A percentile compares a stretch with the other conserved stretches of the same genome.
phyloP scores from a whole-genome alignment of 139 green algal species.

The Chlamydomonas incerta region DNA sequence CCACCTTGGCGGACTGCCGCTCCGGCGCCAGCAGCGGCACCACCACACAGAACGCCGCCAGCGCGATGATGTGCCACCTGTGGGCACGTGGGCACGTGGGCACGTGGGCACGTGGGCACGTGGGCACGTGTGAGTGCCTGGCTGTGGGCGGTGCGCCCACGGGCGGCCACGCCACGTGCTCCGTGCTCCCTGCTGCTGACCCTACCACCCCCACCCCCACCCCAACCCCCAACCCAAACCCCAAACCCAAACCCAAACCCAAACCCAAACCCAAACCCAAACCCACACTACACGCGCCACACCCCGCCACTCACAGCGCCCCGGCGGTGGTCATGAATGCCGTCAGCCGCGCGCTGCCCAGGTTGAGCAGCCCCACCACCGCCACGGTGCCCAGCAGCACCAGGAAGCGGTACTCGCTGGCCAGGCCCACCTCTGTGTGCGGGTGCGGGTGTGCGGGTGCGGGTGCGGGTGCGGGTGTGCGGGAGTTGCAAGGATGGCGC shows the following conservation, averaged over 20 bases:
- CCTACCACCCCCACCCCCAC: background rate
- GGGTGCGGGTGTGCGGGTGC: too few species aligned
- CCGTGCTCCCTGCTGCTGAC: too few species aligned
- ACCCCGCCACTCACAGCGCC: background rate
- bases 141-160: too few species aligned
- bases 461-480: too few species aligned
- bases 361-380: constrained; percentile 31
- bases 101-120: too few species aligned
- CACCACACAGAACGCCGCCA: constrained; percentile 19
- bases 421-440: background rate
- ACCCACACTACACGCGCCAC: background rate
- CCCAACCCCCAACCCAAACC: background rate
- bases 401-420: background rate
- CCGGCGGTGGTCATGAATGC: constrained; percentile 28
- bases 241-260: background rate
- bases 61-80: constrained; percentile 37
- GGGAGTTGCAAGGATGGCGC: too few species aligned
- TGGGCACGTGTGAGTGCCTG: too few species aligned
- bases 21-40: constrained; percentile 26
- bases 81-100: too few species aligned
- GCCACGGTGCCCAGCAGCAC: background rate
- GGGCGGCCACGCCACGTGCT: too few species aligned
- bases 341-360: constrained; percentile 9
- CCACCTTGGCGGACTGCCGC: background rate
- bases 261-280: background rate